Evolutionary conservation across 768 basidiomycete genomes (phyloP).

Genomic region (Termitomyces eurrhizus): DNA sequence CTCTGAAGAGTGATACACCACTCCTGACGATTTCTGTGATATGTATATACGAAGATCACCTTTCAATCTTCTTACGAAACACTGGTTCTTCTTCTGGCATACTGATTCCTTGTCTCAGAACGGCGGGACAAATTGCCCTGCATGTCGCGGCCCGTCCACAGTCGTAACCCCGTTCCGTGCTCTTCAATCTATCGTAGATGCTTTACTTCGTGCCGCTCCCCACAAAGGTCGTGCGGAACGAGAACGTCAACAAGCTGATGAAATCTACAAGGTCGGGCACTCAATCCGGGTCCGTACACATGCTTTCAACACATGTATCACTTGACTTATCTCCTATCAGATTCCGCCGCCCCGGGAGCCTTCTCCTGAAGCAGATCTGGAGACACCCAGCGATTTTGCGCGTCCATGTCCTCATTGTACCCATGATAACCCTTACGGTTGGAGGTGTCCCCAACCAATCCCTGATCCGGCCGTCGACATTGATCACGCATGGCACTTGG

Average conservation of each 20-base stretch:
- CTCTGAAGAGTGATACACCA: constrained; percentile 7
- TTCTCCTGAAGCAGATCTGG: constrained; percentile 72
- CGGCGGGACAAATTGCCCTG: constrained; percentile 80
- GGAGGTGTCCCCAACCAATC: constrained; percentile 80
- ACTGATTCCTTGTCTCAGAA: constrained; percentile 44
- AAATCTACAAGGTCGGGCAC: constrained; percentile 62
- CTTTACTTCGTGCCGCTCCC: constrained; percentile 68
- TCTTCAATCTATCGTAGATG: constrained; percentile 68
- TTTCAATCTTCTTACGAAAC: background rate
- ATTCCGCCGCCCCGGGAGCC: constrained; percentile 72
- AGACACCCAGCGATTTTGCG: constrained; percentile 58
- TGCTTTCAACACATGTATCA: constrained; percentile 5
- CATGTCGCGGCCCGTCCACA: constrained; percentile 69
- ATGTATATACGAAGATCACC: background rate
- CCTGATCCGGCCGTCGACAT: constrained; percentile 64
- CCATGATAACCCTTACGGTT: constrained; percentile 68
- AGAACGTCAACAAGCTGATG: constrained; percentile 80
- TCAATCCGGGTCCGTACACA: constrained; percentile 51
- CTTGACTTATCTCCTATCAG: constrained; percentile 32
- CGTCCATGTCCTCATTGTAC: constrained; percentile 80
- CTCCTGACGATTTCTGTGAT: background rate
- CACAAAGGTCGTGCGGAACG: constrained; percentile 61
- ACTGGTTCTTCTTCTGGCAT: background rate
- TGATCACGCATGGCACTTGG: constrained; percentile 72
- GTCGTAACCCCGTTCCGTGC: constrained; percentile 70